Base-by-base conservation (phyloP, 108 stramenopile species). In the Skeletonema potamos region DNA sequence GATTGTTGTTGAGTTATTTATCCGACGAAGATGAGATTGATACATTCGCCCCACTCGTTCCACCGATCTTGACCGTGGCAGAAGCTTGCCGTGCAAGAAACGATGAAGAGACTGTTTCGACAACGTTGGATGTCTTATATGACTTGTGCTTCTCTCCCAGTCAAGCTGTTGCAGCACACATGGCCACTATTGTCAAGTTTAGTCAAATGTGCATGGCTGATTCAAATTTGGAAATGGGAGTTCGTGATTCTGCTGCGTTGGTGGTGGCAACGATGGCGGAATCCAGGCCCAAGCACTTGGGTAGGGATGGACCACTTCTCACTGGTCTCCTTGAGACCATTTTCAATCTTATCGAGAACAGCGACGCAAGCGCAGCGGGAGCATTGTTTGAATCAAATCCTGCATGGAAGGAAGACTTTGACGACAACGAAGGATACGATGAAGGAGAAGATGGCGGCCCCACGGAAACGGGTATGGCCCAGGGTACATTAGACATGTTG, bases 191-290 rank as follows among this genome's bases (percentile, higher is more conserved):
- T 54, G 87, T 92, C 12, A 58, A 77, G 54, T 96, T 92, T 66
- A 64, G 79, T 57, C 76, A 87, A 59, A 64, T 77, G 66, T 89
- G 89, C 62, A 81, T 93, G 62, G 62, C 82, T 24, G 87, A 86
- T 66, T 73, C 77, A 24, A 82, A 86, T 54, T 68, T 96, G 36
- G 93, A 96, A 58, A 88, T 93, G 83, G 82, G 86, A 28, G 92
- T 94, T 2, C 81, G 93, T 18, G 96, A 96, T 68, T 87, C 91
- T 7, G 96, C 93, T 30, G 93, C 92, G 6, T 64, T 94, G 44
- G 96, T 97, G n/a, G 85, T 98, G 62, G 92, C 91, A 51, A 93
- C 93, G 3, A 79, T 96, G 84, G 94, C 94, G 6, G 97, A 98
- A 81, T 85, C 87, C 24, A 97, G 95, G 79, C 96, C 97, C 10